Percentiles rank a stretch among this genome's conserved stretches.
Conservation (phyloP, 345 rosid genomes). For the Populus davidiana region DNA sequence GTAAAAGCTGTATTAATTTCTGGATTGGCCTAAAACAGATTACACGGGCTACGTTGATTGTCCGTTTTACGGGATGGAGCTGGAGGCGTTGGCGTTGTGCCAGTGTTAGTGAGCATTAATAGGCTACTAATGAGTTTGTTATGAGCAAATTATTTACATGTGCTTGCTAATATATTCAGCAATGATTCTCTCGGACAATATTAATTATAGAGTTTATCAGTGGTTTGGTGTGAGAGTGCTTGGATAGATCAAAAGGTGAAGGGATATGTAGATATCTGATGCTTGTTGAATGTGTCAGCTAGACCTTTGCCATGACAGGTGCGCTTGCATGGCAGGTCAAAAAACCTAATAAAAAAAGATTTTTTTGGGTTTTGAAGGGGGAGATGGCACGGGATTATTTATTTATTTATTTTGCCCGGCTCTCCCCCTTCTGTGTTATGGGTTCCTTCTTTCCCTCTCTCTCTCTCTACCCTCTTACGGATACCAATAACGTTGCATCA, state of each 20-base stretch:
- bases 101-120: background rate
- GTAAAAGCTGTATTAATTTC: background rate
- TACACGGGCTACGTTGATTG: background rate
- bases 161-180: no score
- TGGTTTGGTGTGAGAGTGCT: background rate
- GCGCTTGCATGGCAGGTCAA: slow-evolving; percentile 96
- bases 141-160: background rate
- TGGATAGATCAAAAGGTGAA: background rate
- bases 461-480: background rate
- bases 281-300: slow-evolving; percentile 17
- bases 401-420: slow-evolving; percentile 28
- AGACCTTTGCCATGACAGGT: slow-evolving; percentile 93
- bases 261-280: background rate
- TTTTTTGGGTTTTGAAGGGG: slow-evolving; percentile 21
- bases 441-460: background rate
- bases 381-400: slow-evolving; percentile 39
- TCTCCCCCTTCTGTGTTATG: slow-evolving; percentile 27
- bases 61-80: background rate
- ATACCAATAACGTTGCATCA: background rate
- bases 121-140: background rate
- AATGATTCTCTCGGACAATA: background rate
- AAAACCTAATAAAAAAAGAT: slow-evolving; percentile 15
- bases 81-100: background rate
- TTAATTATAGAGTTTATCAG: background rate
- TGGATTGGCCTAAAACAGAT: background rate